Conservation (phyloP, 2,329 filamentous ascomycete genomes). For the Ophiostoma populinum region DNA sequence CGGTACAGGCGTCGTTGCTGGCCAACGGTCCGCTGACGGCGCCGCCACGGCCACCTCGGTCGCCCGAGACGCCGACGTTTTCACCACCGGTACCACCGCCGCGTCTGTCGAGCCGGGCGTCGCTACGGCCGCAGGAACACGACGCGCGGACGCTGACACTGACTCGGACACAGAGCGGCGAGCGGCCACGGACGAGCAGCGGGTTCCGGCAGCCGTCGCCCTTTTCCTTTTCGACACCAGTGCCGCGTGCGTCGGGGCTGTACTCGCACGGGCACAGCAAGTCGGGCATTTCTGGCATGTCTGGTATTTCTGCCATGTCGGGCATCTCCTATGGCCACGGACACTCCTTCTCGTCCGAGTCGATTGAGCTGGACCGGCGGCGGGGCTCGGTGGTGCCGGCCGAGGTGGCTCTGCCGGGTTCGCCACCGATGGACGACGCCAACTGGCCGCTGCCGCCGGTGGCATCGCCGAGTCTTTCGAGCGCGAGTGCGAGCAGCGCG, state of each 20-base stretch:
- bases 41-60: neutral
- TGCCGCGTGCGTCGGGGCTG: neutral
- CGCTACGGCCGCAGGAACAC: constrained; percentile 25
- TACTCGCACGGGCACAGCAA: neutral
- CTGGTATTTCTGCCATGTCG: constrained; percentile 12
- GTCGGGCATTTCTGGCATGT: neutral
- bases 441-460: constrained; percentile 27
- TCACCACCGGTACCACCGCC: constrained; percentile 29
- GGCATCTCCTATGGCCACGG: constrained; percentile 22
- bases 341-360: constrained; percentile 15
- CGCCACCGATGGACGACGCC: constrained; percentile 16
- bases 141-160: constrained; percentile 17
- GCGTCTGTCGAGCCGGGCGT: constrained; percentile 37
- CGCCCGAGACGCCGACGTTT: constrained; percentile 22
- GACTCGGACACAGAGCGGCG: constrained; percentile 14
- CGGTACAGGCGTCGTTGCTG: too few relatives aligned
- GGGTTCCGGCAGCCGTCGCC: constrained; percentile 22
- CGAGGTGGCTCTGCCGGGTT: neutral
- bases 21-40: constrained; percentile 19
- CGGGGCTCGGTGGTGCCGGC: constrained; percentile 23
- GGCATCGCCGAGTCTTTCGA: constrained; percentile 13
- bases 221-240: neutral
- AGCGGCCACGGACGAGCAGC: constrained; percentile 29
- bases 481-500: neutral
- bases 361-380: constrained; percentile 11